A percentile compares a stretch with the other conserved stretches of the same genome.
Evolutionary conservation across 2,329 filamentous ascomycete species (phyloP).

Genomic region (Diaporthe longicolla): DNA sequence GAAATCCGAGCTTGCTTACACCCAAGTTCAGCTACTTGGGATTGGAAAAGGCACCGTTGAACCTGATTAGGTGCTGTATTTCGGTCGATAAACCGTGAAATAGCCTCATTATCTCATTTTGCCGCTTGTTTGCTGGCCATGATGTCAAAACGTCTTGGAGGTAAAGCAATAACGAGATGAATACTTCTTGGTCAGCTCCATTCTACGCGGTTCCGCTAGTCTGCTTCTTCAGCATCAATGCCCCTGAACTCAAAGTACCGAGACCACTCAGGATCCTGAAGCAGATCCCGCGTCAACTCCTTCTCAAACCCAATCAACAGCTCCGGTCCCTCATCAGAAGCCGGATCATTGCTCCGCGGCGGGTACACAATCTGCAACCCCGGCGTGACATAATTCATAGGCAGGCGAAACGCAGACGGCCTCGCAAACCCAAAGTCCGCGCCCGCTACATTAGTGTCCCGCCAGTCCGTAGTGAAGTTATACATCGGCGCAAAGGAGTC

Average conservation of each 20-base stretch:
- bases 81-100: too few species aligned
- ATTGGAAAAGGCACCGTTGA: too few species aligned
- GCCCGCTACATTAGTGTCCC: constrained; percentile 48
- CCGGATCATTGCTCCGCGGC: constrained; percentile 44
- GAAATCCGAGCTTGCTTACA: too few species aligned
- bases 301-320: constrained; percentile 54
- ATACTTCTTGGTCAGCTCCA: too few species aligned
- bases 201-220: not conserved
- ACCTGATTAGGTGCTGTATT: too few species aligned
- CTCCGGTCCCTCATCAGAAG: constrained; percentile 54
- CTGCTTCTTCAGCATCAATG: constrained; percentile 43
- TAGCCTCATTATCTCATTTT: too few species aligned
- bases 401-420: constrained; percentile 52
- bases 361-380: constrained; percentile 52
- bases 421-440: constrained; percentile 55
- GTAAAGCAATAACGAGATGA: too few species aligned
- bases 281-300: constrained; percentile 48
- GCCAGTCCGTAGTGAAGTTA: constrained; percentile 54
- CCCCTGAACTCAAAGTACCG: constrained; percentile 57
- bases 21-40: too few species aligned
- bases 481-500: constrained; percentile 54
- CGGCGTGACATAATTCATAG: constrained; percentile 49
- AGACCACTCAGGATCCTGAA: constrained; percentile 53
- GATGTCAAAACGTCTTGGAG: too few species aligned
- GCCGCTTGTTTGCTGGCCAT: too few species aligned